Evolutionary conservation across 202 grass and related monocot genomes (phyloP).

Genomic region (Zoysia matrella): DNA sequence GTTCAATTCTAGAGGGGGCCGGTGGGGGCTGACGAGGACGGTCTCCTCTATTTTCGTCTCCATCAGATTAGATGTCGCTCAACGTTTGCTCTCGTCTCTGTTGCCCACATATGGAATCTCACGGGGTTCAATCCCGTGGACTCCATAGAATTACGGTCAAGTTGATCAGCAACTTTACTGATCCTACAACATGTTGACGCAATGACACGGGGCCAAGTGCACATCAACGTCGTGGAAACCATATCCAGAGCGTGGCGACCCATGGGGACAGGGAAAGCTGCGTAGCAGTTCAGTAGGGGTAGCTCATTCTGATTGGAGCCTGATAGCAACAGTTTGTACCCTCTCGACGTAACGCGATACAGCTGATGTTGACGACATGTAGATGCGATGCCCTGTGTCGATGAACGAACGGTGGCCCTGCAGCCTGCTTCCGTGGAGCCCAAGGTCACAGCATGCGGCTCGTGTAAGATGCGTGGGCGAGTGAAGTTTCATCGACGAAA

Average conservation of each 20-base stretch:
- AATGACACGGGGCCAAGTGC: neutral
- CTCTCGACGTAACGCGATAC: neutral
- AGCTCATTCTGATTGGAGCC: too few species aligned
- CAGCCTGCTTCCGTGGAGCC: too few species aligned
- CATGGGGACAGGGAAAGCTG: neutral
- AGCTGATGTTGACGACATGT: neutral
- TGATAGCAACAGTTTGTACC: neutral
- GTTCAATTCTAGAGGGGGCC: neutral
- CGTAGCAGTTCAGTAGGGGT: neutral
- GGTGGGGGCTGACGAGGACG: slow-evolving; percentile 41
- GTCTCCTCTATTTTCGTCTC: neutral
- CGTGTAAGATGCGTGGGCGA: too few species aligned
- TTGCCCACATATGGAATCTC: slow-evolving; percentile 15
- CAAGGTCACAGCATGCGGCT: too few species aligned
- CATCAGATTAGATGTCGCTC: neutral
- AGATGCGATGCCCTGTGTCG: neutral
- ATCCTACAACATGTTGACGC: neutral
- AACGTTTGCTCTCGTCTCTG: slow-evolving; percentile 4
- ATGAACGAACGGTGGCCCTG: too few species aligned
- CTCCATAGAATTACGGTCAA: neutral
- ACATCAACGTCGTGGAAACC: neutral
- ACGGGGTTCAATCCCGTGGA: neutral
- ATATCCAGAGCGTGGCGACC: neutral
- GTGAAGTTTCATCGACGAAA: too few species aligned
- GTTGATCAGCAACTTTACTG: too few species aligned